phyloP scores from a whole-genome alignment of 192 early-diverging fungal genomes.

The Podila epigama region DNA sequence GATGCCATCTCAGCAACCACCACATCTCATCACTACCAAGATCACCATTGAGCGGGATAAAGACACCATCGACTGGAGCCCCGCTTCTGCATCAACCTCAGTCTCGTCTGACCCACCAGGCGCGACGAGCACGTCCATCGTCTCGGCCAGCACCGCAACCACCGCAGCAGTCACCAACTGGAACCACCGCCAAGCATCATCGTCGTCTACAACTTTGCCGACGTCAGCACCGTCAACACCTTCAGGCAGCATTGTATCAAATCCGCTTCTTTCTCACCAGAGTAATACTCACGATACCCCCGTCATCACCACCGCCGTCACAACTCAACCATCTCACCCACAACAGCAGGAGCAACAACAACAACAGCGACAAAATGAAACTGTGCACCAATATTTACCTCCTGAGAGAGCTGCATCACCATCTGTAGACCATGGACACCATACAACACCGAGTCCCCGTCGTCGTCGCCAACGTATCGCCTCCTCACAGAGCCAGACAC shows the following conservation, averaged over 20 bases:
- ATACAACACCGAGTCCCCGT: slow-evolving; percentile 4
- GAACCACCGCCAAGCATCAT: background rate
- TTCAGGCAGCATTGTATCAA: background rate
- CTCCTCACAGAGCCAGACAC: slow-evolving; percentile 10
- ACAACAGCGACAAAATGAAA: too few relatives aligned
- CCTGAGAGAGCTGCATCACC: background rate
- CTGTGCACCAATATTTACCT: background rate
- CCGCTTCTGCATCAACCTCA: background rate
- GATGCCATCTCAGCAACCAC: slow-evolving; percentile 26
- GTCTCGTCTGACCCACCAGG: background rate
- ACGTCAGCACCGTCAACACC: background rate
- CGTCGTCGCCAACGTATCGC: slow-evolving; percentile 17
- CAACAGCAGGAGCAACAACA: too few relatives aligned
- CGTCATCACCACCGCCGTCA: background rate
- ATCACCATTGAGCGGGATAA: slow-evolving; percentile 10
- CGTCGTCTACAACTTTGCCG: background rate
- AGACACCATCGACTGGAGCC: slow-evolving; percentile 15
- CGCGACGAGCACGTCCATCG: background rate
- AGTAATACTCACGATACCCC: background rate
- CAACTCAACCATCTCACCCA: background rate
- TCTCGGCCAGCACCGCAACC: background rate
- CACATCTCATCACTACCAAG: slow-evolving; percentile 15
- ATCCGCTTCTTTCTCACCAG: background rate
- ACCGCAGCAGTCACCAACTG: background rate
- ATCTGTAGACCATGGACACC: background rate